Base-by-base conservation (phyloP, 345 rosid species). In the Excoecaria cochinchinensis region DNA sequence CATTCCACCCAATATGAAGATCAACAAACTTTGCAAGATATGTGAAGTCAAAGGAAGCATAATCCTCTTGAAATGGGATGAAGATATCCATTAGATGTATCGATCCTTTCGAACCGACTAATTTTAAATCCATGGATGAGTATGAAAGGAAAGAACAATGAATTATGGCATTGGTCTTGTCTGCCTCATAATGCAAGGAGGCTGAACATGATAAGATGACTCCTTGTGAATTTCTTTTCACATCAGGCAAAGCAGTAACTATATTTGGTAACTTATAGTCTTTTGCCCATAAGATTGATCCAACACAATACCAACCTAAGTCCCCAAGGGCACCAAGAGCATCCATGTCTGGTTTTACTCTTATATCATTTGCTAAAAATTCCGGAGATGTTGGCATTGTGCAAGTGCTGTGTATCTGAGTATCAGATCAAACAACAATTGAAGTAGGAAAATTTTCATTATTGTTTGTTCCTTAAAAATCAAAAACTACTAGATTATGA, bases 141-240 rank as follows among this genome's bases (percentile, higher is more conserved):
- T 75, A 3, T 1, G 92, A 85, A 1, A 89, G 83, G 74, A 89
- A 90, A 16, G 94, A 90, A 85, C 92, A 88, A 69, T 89, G 95
- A 52, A 89, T 70, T 3, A 76, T 79, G 8, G 89, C 90, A 0
- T 74, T 63, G 46, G 85, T 85, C 11, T 69, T 70, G 8, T 51
- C 79, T 8, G 63, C 36, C 1, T 81, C 81, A 46, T 85, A 92
- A 16, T 88, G 84, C 48, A 92, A 77, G 7, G 91, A 78, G 52
- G 97, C 91, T 0, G 92, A 71, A 85, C 86, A 87, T 56, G 90
- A 84, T 78, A 90, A 50, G 73, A 90, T 83, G 70, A 85, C 84
- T 14, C 95, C 97, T 59, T 78, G 59, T 0, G 90, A 84, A 87
- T 82, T 90, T 17, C 77, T 85, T 55, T 66, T 58, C 0, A 84